Base-by-base conservation (phyloP, 1,284 basidiomycete genomes). In the Cryptococcus sp. region DNA sequence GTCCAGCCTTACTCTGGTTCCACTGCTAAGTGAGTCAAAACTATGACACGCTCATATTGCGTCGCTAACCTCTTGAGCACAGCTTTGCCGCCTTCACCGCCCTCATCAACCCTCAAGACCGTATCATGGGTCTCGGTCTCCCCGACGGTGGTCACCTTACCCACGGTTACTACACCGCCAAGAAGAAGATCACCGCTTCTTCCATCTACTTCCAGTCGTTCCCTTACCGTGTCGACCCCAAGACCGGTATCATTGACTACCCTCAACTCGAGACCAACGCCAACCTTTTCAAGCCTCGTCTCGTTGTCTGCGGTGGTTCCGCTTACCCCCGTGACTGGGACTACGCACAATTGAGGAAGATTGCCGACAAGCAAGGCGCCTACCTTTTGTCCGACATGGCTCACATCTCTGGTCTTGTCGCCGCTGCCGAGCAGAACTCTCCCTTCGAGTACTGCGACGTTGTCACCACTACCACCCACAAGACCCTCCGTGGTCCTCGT, bases 191-290 rank as follows among this genome's bases (percentile, higher is more conserved):
- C 87, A 97, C 95, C 53, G 93, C 96, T 25, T 99, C 95, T 43
- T 98, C 95, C 19, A 98, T 99, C 82, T 99, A 99, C 85, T 99
- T 99, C 89, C 94, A 99, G 80, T 97, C 95, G 47, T 85, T 98
- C 79, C 96, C 96, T 50, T 99, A 99, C 78, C 87, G 86, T 60
- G 90, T 99, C 68, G 85, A 88, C 74, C 87, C 89, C 52, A 79
- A 85, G 55, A 91, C 89, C 61, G 89, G 96, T 77, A 84, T 95
- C 70, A 88, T 99, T 72, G 93, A 99, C 83, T 98, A 98, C 80
- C 83, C 83, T 51, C 83, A 81, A 48, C 86, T 99, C 72, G 85
- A 87, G 59, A 83, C 86, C 68, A 93, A 96, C 79, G 95, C 94
- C 56, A 89, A 91, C 78, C 85, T 96, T 74, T 99, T 91, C 88